A percentile compares a stretch with the other conserved stretches of the same genome.
phyloP scores from a whole-genome alignment of 1,284 basidiomycete genomes.

The Heterobasidion irregulare region DNA sequence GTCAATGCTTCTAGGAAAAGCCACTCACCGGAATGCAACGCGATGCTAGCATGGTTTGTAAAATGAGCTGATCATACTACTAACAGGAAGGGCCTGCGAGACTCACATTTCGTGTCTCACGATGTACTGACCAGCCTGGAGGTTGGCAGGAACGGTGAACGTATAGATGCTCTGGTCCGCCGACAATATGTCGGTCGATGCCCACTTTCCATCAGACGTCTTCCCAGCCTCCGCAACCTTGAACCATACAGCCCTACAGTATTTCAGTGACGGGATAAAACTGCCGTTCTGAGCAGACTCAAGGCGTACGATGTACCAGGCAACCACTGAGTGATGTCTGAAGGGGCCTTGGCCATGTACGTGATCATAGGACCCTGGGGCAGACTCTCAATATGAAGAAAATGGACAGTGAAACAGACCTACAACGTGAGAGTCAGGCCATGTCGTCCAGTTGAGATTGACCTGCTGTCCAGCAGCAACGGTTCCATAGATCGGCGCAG shows the following conservation, averaged over 20 bases:
- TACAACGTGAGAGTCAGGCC: slow-evolving; percentile 35
- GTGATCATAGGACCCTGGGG: slow-evolving; percentile 35
- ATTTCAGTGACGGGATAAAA: slow-evolving; percentile 3
- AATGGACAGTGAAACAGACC: not conserved
- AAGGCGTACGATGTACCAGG: slow-evolving; percentile 21
- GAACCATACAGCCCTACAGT: slow-evolving; percentile 35
- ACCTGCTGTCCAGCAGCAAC: slow-evolving; percentile 34
- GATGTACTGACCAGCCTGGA: slow-evolving; percentile 39
- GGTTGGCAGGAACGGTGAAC: slow-evolving; percentile 34
- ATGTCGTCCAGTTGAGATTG: slow-evolving; percentile 39
- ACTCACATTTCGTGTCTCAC: slow-evolving; percentile 39
- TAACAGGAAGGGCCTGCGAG: not conserved
- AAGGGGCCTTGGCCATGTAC: slow-evolving; percentile 37
- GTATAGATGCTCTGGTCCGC: slow-evolving; percentile 33
- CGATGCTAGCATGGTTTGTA: slow-evolving; percentile 21
- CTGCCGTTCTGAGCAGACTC: slow-evolving; percentile 19
- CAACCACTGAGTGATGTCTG: slow-evolving; percentile 35
- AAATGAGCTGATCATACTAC: not conserved
- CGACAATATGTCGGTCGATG: slow-evolving; percentile 30
- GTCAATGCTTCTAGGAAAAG: slow-evolving; percentile 8
- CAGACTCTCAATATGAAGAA: not conserved
- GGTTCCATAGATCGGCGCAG: slow-evolving; percentile 34
- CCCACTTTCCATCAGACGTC: slow-evolving; percentile 33
- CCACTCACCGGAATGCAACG: slow-evolving; percentile 27
- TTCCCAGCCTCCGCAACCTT: slow-evolving; percentile 39